Evolutionary conservation across 2,329 filamentous ascomycete genomes (phyloP).

Genomic region (Conoideocrella luteorostrata): DNA sequence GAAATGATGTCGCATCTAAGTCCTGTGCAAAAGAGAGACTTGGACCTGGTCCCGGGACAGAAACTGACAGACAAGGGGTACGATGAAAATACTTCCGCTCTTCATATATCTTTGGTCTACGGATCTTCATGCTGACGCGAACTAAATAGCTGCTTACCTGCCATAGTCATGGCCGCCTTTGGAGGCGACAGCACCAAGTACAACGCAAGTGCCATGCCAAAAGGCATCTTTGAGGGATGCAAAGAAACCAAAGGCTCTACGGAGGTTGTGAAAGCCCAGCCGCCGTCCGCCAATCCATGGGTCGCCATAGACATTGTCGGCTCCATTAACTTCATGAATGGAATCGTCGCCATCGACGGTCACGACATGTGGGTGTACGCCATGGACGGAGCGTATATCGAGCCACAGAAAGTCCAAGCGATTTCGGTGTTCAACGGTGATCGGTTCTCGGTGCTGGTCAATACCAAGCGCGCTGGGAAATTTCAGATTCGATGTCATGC

Average conservation of each 20-base stretch:
- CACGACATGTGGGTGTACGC: slow-evolving; percentile 48
- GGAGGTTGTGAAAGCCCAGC: slow-evolving; percentile 33
- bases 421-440: slow-evolving; percentile 43
- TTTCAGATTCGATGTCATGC: slow-evolving; percentile 51
- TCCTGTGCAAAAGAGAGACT: slow-evolving; percentile 22
- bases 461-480: slow-evolving; percentile 26
- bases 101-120: background rate
- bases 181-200: slow-evolving; percentile 18
- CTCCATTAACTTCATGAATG: slow-evolving; percentile 39
- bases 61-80: slow-evolving; percentile 37
- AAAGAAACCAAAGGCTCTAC: slow-evolving; percentile 34
- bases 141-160: slow-evolving; percentile 32
- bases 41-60: slow-evolving; percentile 22
- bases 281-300: slow-evolving; percentile 29
- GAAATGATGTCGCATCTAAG: slow-evolving; percentile 34
- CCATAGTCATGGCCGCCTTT: slow-evolving; percentile 33
- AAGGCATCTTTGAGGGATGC: slow-evolving; percentile 40
- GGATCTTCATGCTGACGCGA: no score
- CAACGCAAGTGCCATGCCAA: slow-evolving; percentile 30
- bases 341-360: slow-evolving; percentile 43
- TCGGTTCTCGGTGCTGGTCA: slow-evolving; percentile 45
- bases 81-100: slow-evolving; percentile 4
- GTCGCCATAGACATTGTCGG: slow-evolving; percentile 49
- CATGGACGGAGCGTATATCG: slow-evolving; percentile 48
- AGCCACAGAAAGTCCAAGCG: slow-evolving; percentile 42